A percentile compares a stretch with the other conserved stretches of the same genome.
These are phyloP conservation scores for Kurtzmaniella quercitrusa DNA, from an alignment of 1,139 yeast genomes.

Conservation along the genomic window DNA sequence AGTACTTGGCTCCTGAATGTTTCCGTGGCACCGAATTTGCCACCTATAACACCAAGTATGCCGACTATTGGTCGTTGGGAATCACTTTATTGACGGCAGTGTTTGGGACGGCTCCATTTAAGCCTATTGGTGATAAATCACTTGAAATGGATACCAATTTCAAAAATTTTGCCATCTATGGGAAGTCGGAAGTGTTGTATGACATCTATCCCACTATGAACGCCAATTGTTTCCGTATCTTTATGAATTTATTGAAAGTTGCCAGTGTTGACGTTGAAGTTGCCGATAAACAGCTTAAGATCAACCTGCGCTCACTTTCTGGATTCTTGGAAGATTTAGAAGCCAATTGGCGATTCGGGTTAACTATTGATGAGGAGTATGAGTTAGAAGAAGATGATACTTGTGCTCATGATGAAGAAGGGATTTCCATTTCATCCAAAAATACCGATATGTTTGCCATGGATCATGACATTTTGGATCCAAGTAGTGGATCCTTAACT, in stretches of 20 bases:
- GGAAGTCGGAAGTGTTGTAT: conserved; percentile 31
- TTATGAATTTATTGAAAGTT: conserved; percentile 29
- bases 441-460: conserved; percentile 22
- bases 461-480: conserved; percentile 22
- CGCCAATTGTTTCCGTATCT: conserved; percentile 28
- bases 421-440: conserved; percentile 9
- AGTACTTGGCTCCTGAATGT: conserved; percentile 56
- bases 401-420: conserved; percentile 7
- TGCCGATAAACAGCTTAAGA: conserved; percentile 20
- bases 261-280: conserved; percentile 33
- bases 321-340: conserved; percentile 27
- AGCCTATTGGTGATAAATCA: conserved; percentile 20
- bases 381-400: conserved; percentile 12
- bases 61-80: conserved; percentile 43
- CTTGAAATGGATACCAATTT: conserved; percentile 31
- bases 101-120: conserved; percentile 46
- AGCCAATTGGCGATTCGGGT: conserved; percentile 26
- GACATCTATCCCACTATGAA: conserved; percentile 43
- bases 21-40: conserved; percentile 12
- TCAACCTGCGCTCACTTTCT: conserved; percentile 24
- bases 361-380: conserved; percentile 34
- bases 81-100: conserved; percentile 42
- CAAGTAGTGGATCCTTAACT: conserved; percentile 4
- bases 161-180: conserved; percentile 32
- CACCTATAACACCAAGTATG: conserved; percentile 30